Evolutionary conservation across 2,329 filamentous ascomycete species (phyloP), one percentile per base, ranked within the genome.

Genomic region (Pyricularia sp.): DNA sequence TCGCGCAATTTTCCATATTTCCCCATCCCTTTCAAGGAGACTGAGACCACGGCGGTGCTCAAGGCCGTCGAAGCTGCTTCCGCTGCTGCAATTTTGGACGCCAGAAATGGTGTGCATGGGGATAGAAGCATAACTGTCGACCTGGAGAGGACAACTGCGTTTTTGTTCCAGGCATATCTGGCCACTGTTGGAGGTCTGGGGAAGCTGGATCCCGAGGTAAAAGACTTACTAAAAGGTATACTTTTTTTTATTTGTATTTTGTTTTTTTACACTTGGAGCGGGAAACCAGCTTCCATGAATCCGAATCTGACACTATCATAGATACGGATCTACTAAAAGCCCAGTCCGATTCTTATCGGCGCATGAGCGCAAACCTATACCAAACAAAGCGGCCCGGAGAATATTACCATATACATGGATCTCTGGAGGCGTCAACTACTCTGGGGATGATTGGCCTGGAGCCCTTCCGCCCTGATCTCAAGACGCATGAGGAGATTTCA

Each of bases 391-490:
- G 82, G n/a, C 78, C 82, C 1, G 86, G 85, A n/a, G 83, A 89
- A 74, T 92, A 87, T 74, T 93, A 91, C 74, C 90, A 93, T 74
- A 90, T 92, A 30, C 90, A 92, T 75, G 90, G 90, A 64, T 92
- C 90, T 0, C 78, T 93, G 0, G 90, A 92, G 72, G 90, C 90
- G 3, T 88, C 86, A 11, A 89, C 85, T 9, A 90, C 89, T 0
- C 79, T 92, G 31, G 82, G 85, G 64, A 92, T 92, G 89, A 84
- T 92, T 72, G 90, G 89, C 0, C 78, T 92, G 5, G 84, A 88
- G 66, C 81, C 88, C 0, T 83, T 87, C 69, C 80, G 83, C 42
- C 81, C 86, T 12, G 66, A 68, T 17, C 31, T 68, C 20, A 50
- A 33, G 9, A 80, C 81, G 1, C 66, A 68, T 33, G 58, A 68